These are phyloP conservation scores for Leishmania gerbilli DNA, from an alignment of 208 protist genomes.

Conservation along the genomic window DNA sequence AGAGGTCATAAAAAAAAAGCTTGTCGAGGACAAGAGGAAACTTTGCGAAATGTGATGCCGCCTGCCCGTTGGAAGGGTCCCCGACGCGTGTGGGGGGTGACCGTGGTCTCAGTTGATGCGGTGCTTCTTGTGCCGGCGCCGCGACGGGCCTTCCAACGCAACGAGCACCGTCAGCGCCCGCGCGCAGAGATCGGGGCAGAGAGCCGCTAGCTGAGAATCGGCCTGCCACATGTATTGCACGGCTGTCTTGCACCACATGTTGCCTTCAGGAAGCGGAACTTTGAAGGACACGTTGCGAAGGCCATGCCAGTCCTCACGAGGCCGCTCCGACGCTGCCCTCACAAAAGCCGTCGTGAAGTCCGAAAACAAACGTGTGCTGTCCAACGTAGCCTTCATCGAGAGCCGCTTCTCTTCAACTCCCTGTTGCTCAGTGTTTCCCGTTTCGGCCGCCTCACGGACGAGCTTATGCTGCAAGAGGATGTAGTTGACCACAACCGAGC, in stretches of 20 bases:
- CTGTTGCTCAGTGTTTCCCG: neutral
- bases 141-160: constrained; percentile 58
- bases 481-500: constrained; percentile 59
- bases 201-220: constrained; percentile 9
- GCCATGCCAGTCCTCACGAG: neutral
- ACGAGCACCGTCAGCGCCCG: constrained; percentile 40
- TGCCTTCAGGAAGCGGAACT: constrained; percentile 3
- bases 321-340: neutral
- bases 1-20: neutral
- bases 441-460: neutral
- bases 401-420: constrained; percentile 6
- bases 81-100: neutral
- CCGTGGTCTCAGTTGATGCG: constrained; percentile 57
- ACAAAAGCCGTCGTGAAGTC: constrained; percentile 22
- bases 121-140: constrained; percentile 57
- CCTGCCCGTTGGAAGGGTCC: neutral
- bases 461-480: constrained; percentile 48
- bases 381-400: constrained; percentile 5
- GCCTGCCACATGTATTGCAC: constrained; percentile 7
- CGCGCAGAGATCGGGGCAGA: constrained; percentile 50
- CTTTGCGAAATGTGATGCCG: neutral
- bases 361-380: constrained; percentile 23
- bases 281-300: neutral
- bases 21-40: neutral
- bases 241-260: neutral